Evolutionary conservation across 441 rosid species (phyloP).

Genomic region (Daphne laureola): DNA sequence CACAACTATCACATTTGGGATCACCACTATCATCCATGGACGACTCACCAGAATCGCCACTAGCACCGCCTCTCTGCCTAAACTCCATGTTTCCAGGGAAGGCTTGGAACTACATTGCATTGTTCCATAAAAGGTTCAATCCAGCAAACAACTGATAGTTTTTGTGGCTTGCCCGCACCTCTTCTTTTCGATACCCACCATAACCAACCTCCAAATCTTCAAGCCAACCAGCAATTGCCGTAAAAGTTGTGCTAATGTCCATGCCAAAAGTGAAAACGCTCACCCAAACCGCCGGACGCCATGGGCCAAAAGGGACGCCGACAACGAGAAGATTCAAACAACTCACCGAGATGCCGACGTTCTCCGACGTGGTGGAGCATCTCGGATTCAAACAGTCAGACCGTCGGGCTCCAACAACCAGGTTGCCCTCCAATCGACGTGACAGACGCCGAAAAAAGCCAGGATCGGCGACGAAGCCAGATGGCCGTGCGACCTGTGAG

Average conservation of each 20-base stretch:
- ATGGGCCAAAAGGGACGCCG: no score
- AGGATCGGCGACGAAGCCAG: no score
- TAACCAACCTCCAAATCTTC: slow-evolving; percentile 75
- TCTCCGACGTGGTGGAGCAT: no score
- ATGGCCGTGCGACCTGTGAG: no score
- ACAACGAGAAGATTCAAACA: no score
- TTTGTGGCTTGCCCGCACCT: slow-evolving; percentile 30
- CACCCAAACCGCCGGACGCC: no score
- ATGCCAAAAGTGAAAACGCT: no score
- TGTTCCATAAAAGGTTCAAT: slow-evolving; percentile 70
- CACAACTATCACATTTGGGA: slow-evolving; percentile 21
- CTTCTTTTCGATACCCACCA: slow-evolving; percentile 35
- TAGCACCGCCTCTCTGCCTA: slow-evolving; percentile 17
- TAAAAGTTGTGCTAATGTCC: slow-evolving; percentile 75
- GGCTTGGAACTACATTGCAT: slow-evolving; percentile 60
- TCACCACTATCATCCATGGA: slow-evolving; percentile 21
- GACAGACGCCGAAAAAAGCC: no score
- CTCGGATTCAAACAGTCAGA: no score
- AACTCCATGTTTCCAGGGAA: slow-evolving; percentile 39
- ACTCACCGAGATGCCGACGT: no score
- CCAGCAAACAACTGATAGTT: slow-evolving; percentile 64
- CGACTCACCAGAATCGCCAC: slow-evolving; percentile 27
- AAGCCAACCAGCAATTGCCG: slow-evolving; percentile 84
- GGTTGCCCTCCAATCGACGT: no score
- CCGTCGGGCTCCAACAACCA: no score